Evolutionary conservation across 2,329 filamentous ascomycete species (phyloP), one percentile per base, ranked within the genome.

Genomic region (Helminthosporium solani): DNA sequence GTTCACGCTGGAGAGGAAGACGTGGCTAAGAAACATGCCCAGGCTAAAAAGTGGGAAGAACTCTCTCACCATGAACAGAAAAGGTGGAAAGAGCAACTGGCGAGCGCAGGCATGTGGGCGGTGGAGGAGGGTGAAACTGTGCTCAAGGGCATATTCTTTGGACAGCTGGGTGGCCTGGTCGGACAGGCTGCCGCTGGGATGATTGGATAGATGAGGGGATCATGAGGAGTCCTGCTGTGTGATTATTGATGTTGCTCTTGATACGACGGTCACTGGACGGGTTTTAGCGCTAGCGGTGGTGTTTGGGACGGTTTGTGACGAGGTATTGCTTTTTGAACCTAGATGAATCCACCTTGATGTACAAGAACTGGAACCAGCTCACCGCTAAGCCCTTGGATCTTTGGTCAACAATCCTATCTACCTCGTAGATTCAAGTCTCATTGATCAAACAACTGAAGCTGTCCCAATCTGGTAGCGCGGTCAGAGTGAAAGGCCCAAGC

Each of bases 141-240:
- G 23, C 79, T 95, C 56, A 83, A 85, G 70, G 87, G 88, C 2
- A 80, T 95, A 25, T 73, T 95, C 52, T 95, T 95, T 70, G 81
- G 84, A 16, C 81, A 90, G 70, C 75, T 88, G 53, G 86, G 80
- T 1, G 85, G 81, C 2, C 77, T 41, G 80, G 82, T 56, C 50
- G 72, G 63, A 50, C 67, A 59, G 56, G 58, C 61, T 49, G 67
- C 55, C 47, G 64, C 65, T 53, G 66, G 54, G 31, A 64, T 70
- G 28, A 52, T 66, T 47, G 57, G 54, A 36, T 60, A 49, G 40
- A n/a, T n/a, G n/a, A n/a, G n/a, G n/a, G n/a, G n/a, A n/a, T n/a
- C n/a, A n/a, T n/a, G n/a, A n/a, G 12, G 15, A 5, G 28, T 23
- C 7, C 12, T 19, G 16, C 12, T 37, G 34, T 31, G 9, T 31